Conservation (phyloP, 2,329 filamentous ascomycete species). For the Penicillium nordicum region DNA sequence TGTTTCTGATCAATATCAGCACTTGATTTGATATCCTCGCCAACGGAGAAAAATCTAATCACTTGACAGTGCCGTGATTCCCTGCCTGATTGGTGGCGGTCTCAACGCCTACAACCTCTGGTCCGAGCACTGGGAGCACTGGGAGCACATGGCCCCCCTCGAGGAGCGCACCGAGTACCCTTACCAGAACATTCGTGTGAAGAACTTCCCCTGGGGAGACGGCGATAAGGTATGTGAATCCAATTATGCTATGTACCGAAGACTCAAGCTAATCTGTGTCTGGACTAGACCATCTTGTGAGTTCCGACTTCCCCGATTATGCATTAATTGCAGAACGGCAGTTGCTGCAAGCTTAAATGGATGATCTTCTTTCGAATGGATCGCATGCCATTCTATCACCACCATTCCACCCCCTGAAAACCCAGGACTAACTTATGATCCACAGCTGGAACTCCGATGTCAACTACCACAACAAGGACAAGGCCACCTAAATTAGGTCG, state of each 20-base stretch:
- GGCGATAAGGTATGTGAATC: conserved; percentile 78
- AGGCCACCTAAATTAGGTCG: conserved; percentile 45
- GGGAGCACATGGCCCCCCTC: conserved; percentile 75
- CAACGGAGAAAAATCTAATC: neutral
- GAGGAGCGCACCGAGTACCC: conserved; percentile 91
- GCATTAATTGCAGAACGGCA: neutral
- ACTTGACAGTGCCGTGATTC: conserved; percentile 64
- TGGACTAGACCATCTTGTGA: conserved; percentile 62
- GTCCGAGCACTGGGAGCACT: conserved; percentile 97
- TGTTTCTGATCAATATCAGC: conserved; percentile 39
- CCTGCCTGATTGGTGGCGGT: conserved; percentile 65
- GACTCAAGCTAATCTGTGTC: conserved; percentile 5
- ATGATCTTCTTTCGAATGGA: neutral
- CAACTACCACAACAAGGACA: conserved; percentile 97
- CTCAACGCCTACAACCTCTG: conserved; percentile 89
- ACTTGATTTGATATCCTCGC: neutral
- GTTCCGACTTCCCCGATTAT: conserved; percentile 30
- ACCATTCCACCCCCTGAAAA: neutral
- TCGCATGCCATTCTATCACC: neutral
- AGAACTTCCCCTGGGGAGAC: conserved; percentile 93
- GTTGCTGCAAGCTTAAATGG: neutral
- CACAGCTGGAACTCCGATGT: conserved; percentile 86
- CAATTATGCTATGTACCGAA: neutral
- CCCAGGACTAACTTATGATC: conserved; percentile 17
- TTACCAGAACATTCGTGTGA: conserved; percentile 96